Percentiles rank a stretch among this genome's conserved stretches.
Conservation (phyloP, 208 protist genomes). For the Herpetomonas samuelpessoai region DNA sequence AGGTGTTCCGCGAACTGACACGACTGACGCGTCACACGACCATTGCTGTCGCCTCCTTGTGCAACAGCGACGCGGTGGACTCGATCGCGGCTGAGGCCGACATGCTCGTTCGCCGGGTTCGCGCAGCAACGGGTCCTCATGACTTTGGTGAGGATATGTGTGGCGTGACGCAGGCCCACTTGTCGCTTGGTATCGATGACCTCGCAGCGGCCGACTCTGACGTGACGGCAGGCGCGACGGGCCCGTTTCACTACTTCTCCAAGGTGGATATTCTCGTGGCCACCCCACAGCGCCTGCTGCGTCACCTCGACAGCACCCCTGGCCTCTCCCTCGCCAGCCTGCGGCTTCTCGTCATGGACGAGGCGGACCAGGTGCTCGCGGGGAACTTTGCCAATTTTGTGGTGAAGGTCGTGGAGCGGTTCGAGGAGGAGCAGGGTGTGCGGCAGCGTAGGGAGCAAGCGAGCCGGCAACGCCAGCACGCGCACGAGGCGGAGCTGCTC, state of each 20-base stretch:
- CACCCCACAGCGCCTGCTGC: conserved; percentile 79
- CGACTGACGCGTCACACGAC: conserved; percentile 64
- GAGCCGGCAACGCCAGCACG: conserved; percentile 2
- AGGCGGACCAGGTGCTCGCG: conserved; percentile 85
- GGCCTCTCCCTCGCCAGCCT: conserved; percentile 59
- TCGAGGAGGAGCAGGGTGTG: conserved; percentile 48
- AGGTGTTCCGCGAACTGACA: conserved; percentile 70
- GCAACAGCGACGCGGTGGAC: conserved; percentile 24
- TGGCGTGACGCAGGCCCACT: too few relatives aligned
- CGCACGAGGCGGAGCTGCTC: neutral
- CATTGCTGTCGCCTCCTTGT: conserved; percentile 62
- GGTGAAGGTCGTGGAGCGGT: conserved; percentile 73
- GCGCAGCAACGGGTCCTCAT: neutral
- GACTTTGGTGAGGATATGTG: neutral
- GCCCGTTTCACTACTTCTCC: conserved; percentile 49
- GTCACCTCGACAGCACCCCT: conserved; percentile 67
- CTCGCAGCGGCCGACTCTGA: neutral
- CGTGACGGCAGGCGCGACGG: neutral
- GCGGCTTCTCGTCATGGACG: conserved; percentile 84
- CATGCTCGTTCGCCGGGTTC: neutral
- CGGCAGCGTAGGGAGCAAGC: conserved; percentile 18
- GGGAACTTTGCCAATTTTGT: conserved; percentile 79
- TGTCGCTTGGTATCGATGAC: neutral
- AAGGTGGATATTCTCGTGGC: conserved; percentile 76
- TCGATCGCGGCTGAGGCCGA: conserved; percentile 1